Percentiles rank a stretch among this genome's conserved stretches.
Evolutionary conservation across 192 early-diverging fungal species (phyloP).

Genomic region (Dissophora ornata): DNA sequence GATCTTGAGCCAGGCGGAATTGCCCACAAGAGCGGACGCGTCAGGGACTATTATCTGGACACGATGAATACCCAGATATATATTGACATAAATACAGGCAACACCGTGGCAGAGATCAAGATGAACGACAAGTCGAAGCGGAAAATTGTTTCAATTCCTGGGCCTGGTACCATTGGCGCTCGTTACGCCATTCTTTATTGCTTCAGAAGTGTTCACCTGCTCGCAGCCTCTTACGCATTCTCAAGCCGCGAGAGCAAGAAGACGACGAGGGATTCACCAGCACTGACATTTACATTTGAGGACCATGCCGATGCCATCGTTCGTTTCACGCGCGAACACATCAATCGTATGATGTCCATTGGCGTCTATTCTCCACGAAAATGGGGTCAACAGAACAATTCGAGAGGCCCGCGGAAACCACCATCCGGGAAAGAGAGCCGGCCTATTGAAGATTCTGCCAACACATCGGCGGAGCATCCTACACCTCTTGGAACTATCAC

Average conservation of each 20-base stretch:
- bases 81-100: constrained; percentile 10
- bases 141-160: constrained; percentile 28
- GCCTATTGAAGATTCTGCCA: too few species aligned
- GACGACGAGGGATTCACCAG: constrained; percentile 1
- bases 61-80: constrained; percentile 5
- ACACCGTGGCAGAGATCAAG: constrained; percentile 40
- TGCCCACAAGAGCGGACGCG: constrained; percentile 11
- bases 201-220: constrained; percentile 44
- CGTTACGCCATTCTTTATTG: constrained; percentile 32
- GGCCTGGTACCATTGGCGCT: constrained; percentile 29
- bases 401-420: background rate
- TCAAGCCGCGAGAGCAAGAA: constrained; percentile 25
- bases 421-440: background rate
- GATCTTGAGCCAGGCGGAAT: constrained; percentile 3
- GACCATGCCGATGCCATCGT: constrained; percentile 46
- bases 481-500: background rate
- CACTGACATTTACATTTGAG: constrained; percentile 37
- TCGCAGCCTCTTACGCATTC: constrained; percentile 31
- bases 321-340: constrained; percentile 46
- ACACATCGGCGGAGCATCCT: too few species aligned
- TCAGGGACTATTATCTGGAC: constrained; percentile 45
- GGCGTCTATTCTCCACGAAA: constrained; percentile 13
- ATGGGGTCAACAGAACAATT: background rate
- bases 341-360: constrained; percentile 50
- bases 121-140: constrained; percentile 35